Evolutionary conservation across 2,329 filamentous ascomycete species (phyloP).

Genomic region (Bipolaris bicolor): DNA sequence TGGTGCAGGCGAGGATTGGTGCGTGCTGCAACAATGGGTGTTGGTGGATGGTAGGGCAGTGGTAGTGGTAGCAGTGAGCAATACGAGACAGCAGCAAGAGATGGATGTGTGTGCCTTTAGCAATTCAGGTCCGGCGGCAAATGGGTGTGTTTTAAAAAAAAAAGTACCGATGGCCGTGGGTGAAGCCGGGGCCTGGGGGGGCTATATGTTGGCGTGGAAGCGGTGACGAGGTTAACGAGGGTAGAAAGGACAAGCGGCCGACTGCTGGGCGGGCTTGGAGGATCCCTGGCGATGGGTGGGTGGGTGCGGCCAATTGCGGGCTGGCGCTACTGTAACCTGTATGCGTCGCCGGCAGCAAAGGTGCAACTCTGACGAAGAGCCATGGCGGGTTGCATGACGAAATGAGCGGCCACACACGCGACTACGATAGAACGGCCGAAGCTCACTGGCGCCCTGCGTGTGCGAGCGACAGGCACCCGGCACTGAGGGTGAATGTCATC

Average conservation of each 20-base stretch:
- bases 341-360: slow-evolving; percentile 29
- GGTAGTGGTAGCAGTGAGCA: neutral
- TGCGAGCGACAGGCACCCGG: neutral
- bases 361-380: slow-evolving; percentile 35
- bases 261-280: slow-evolving; percentile 25
- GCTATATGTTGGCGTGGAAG: slow-evolving; percentile 31
- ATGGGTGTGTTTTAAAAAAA: neutral
- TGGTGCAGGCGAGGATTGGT: neutral
- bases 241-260: slow-evolving; percentile 21
- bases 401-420: neutral
- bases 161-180: slow-evolving; percentile 10
- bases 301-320: slow-evolving; percentile 29
- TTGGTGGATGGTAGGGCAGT: neutral
- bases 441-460: neutral
- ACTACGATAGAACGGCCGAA: neutral
- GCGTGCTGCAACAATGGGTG: neutral
- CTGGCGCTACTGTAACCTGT: slow-evolving; percentile 30
- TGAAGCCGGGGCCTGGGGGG: slow-evolving; percentile 24
- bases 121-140: neutral
- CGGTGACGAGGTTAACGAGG: slow-evolving; percentile 37
- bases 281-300: slow-evolving; percentile 27
- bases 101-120: neutral
- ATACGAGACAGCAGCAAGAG: neutral
- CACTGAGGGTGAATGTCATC: too few relatives aligned
- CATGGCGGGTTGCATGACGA: slow-evolving; percentile 1